These are phyloP conservation scores for Lunularia cruciata DNA, from an alignment of 225 moss, liverwort and hornwort species.

Conservation along the genomic window DNA sequence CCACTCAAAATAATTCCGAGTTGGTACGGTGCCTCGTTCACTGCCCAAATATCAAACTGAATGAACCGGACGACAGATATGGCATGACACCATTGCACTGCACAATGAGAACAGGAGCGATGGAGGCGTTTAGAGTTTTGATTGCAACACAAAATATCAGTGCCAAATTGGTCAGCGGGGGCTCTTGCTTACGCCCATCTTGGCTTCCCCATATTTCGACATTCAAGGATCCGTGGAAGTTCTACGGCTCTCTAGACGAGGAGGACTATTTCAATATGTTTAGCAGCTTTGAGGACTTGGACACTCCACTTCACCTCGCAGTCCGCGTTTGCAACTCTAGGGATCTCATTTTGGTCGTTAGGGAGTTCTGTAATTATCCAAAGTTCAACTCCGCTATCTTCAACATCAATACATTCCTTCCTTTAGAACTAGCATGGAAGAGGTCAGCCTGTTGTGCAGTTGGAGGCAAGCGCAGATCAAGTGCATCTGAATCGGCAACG, in stretches of 20 bases:
- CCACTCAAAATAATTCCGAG: background rate
- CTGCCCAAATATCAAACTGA: background rate
- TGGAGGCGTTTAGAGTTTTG: background rate
- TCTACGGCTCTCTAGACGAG: no score
- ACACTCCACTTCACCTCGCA: constrained; percentile 12
- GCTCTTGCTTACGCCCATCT: no score
- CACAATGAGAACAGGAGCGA: background rate
- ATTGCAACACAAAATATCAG: background rate
- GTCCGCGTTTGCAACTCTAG: background rate
- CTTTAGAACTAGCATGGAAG: background rate
- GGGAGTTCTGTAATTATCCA: constrained; percentile 8
- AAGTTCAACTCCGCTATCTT: background rate
- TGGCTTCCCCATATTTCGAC: background rate
- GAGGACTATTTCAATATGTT: no score
- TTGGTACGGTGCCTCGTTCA: background rate
- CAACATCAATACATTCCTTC: background rate
- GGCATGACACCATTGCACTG: constrained; percentile 18
- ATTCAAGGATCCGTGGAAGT: background rate
- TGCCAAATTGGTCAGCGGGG: background rate
- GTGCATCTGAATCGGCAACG: no score
- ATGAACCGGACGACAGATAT: background rate
- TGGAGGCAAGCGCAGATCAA: background rate
- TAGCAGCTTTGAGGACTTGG: no score
- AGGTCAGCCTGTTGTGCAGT: background rate
- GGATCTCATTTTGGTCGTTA: background rate